Percentiles rank a stretch among this genome's conserved stretches.
Evolutionary conservation across 2,329 filamentous ascomycete genomes (phyloP).

Genomic region (Ceratocystis huliohia): DNA sequence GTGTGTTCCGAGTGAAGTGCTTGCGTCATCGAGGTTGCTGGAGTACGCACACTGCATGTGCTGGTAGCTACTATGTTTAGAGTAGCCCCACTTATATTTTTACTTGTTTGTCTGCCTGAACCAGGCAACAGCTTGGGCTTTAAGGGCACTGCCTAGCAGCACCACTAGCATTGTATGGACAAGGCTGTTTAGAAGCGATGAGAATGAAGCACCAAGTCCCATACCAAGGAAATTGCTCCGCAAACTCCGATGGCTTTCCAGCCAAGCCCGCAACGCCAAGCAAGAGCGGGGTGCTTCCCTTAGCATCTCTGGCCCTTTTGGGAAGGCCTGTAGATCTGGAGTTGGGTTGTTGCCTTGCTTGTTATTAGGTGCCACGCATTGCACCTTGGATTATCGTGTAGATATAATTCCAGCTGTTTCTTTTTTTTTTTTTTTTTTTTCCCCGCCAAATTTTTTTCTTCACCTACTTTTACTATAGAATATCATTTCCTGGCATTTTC

Average conservation of each 20-base stretch:
- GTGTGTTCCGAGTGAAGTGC: not conserved
- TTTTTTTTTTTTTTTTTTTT: not conserved
- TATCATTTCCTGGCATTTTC: not conserved
- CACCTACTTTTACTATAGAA: not conserved
- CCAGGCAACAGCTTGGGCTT: not conserved
- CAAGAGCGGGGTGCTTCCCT: not conserved
- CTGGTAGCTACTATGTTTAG: not conserved
- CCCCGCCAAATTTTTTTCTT: not conserved
- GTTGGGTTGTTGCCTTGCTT: not conserved
- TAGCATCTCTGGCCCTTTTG: not conserved
- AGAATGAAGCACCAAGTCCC: not conserved
- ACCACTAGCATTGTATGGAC: not conserved
- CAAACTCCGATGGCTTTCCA: not conserved
- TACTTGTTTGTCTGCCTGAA: not conserved
- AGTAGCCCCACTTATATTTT: not conserved
- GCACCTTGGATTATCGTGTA: not conserved
- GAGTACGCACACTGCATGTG: not conserved
- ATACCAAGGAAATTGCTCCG: not conserved
- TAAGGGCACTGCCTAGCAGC: not conserved
- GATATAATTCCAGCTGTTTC: not conserved
- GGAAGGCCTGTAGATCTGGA: not conserved
- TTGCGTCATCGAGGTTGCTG: not conserved
- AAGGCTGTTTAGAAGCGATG: not conserved
- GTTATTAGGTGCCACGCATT: not conserved
- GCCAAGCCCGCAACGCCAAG: not conserved